A percentile compares a stretch with the other conserved stretches of the same genome.
Evolutionary conservation across 768 basidiomycete species (phyloP).

Genomic region (Suillus variegatus): DNA sequence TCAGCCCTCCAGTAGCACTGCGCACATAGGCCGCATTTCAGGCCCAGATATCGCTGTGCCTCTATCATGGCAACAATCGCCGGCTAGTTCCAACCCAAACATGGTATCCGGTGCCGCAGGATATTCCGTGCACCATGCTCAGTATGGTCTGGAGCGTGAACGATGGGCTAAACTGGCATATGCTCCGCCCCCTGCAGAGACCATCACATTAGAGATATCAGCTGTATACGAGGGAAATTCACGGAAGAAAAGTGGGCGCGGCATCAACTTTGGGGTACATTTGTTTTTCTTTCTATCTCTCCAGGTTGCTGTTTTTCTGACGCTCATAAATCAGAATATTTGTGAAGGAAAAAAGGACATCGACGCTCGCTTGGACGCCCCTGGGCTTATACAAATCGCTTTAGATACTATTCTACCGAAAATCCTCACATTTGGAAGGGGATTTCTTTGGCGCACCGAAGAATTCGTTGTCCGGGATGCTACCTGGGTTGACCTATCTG

Average conservation of each 20-base stretch:
- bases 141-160: too few relatives aligned
- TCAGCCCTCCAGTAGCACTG: neutral
- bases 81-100: too few relatives aligned
- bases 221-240: too few relatives aligned
- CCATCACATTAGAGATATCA: too few relatives aligned
- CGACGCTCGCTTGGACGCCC: neutral
- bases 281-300: neutral
- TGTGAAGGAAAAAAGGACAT: neutral
- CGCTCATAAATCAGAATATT: neutral
- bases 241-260: too few relatives aligned
- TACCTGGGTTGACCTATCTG: neutral
- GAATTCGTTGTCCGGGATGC: neutral
- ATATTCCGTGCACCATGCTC: too few relatives aligned
- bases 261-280: neutral
- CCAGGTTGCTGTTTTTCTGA: neutral
- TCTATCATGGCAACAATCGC: too few relatives aligned
- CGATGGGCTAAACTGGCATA: too few relatives aligned
- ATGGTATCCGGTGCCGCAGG: too few relatives aligned
- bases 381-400: neutral
- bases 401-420: neutral
- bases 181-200: too few relatives aligned
- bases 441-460: neutral
- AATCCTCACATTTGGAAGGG: neutral
- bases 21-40: neutral
- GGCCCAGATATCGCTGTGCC: too few relatives aligned